Evolutionary conservation across 129 eudicot genomes (phyloP), one percentile per base, ranked within the genome.

Genomic region (Rutidosis leptorrhynchoides): DNA sequence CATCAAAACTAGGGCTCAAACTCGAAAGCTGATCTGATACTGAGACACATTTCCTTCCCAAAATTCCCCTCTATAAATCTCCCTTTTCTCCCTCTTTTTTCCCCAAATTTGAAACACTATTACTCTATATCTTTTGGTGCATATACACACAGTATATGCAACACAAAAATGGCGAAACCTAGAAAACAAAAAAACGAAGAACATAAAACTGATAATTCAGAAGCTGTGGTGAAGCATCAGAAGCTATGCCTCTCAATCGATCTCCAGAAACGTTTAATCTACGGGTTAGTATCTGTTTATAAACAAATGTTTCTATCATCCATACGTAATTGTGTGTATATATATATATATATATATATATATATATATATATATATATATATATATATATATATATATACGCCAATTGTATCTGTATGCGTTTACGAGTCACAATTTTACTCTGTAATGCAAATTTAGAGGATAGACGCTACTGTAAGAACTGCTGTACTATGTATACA

Each of bases 161-260:
- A 28, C 10, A 15, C 27, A 16, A 40, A 74, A 79, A 92, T 92
- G 98, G 95, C 96, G 79, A 92, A 88, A 73, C 82, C 96, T 68
- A 81, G 83, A 20, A 88, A 85, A 82, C 89, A 82, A 45, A 92
- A 92, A 75, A 92, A 77, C 40, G 98, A 92, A 66, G 94, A 85
- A 49, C 89, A 88, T 81, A 84, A 78, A 63, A 68, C 72, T 6
- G 89, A 84, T 45, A 83, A 85, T 77, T 70, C 90, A 2, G 96
- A 85, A 65, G 92, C 99, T 63, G 83, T 89, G 27, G 95, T 89
- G 20, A 80, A 76, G 58, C 97, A 94, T 67, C 99, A 94, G 86
- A 94, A 89, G 90, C 79, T 94, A 3, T 94, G 99, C 48, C 82
- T 94, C 23, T 81, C 95, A 2, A 86, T 94, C 63, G 97, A 94